Conservation (phyloP, 2,329 filamentous ascomycete genomes). For the Ophiostoma quercus region DNA sequence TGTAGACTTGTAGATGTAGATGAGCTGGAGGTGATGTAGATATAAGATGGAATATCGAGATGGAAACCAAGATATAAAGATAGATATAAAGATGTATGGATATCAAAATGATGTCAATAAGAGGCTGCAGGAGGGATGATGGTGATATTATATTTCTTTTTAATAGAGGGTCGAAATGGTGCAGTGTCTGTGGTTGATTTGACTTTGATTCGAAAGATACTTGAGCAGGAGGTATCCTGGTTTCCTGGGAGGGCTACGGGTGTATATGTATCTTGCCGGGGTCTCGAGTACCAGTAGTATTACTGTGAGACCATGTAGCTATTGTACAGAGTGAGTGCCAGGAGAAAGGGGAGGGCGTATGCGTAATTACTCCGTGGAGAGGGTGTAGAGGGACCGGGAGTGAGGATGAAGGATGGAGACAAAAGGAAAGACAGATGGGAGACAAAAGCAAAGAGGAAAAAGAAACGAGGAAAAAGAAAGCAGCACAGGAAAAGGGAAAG, state of each 20-base stretch:
- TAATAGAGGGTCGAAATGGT: not conserved
- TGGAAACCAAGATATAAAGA: not conserved
- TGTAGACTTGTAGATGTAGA: not conserved
- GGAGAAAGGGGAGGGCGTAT: not conserved
- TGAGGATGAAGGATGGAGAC: not conserved
- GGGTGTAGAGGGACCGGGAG: not conserved
- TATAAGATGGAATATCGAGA: not conserved
- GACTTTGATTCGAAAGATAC: not conserved
- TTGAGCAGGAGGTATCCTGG: not conserved
- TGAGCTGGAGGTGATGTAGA: not conserved
- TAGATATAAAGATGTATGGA: not conserved
- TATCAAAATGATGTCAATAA: not conserved
- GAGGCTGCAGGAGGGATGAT: slow-evolving; percentile 6
- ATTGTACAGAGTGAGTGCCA: not conserved
- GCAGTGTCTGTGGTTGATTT: not conserved
- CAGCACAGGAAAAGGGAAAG: not conserved
- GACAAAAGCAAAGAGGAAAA: not conserved
- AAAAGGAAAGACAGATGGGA: not conserved
- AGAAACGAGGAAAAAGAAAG: not conserved
- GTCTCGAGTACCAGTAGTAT: not conserved
- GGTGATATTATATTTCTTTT: slow-evolving; percentile 11
- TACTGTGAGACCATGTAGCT: no score
- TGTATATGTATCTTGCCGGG: slow-evolving; percentile 10
- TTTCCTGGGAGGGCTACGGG: slow-evolving; percentile 4
- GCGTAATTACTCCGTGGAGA: not conserved